Evolutionary conservation across 768 basidiomycete species (phyloP).

Genomic region (Mycena belliarum): DNA sequence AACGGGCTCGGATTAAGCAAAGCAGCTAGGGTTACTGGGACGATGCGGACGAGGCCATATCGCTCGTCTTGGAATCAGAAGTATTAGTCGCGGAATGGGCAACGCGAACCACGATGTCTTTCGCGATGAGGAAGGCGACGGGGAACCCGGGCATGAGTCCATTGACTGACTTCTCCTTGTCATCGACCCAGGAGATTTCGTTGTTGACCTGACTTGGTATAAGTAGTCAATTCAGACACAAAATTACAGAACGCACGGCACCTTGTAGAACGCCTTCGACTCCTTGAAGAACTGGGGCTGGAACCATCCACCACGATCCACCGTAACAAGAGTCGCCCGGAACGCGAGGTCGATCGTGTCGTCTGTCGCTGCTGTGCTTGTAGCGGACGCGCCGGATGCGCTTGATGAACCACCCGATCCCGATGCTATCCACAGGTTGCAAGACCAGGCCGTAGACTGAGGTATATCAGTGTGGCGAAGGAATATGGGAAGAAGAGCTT

Average conservation of each 20-base stretch:
- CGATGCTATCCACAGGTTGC: constrained; percentile 16
- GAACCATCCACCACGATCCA: constrained; percentile 27
- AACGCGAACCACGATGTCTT: constrained; percentile 13
- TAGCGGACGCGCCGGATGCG: not conserved
- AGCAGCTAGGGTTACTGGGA: no score
- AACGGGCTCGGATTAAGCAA: no score
- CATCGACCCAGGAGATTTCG: constrained; percentile 11
- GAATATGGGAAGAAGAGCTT: not conserved
- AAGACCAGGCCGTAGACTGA: not conserved
- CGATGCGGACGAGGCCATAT: not conserved
- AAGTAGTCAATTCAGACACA: not conserved
- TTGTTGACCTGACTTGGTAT: constrained; percentile 7
- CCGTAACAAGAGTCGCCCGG: constrained; percentile 23
- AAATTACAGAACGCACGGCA: not conserved
- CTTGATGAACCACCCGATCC: not conserved
- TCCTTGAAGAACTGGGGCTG: constrained; percentile 25
- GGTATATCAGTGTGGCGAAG: no score
- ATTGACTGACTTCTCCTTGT: not conserved
- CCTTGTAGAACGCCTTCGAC: constrained; percentile 21
- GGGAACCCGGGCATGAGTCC: constrained; percentile 11
- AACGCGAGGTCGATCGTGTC: constrained; percentile 14
- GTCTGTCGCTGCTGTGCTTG: not conserved
- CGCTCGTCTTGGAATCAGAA: not conserved
- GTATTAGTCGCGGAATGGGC: not conserved
- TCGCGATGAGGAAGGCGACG: constrained; percentile 12